Evolutionary conservation across 495 filamentous ascomycete species (phyloP).

Genomic region (Aspergillus avenaceus): DNA sequence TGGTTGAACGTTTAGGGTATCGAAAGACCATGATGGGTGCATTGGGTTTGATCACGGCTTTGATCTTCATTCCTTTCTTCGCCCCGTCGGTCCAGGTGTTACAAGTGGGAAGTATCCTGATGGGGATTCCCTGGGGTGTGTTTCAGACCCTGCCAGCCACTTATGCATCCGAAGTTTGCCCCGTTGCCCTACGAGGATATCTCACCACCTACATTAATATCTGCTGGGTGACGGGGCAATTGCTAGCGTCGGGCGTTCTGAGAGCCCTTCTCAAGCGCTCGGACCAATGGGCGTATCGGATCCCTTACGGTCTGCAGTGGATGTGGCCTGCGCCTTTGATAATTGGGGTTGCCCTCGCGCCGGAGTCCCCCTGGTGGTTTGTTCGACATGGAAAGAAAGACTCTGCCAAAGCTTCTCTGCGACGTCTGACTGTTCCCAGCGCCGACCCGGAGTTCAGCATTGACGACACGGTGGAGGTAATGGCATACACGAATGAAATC

Average conservation of each 20-base stretch:
- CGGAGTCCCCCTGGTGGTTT: slow-evolving; percentile 73
- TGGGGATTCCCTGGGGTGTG: slow-evolving; percentile 68
- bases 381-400: slow-evolving; percentile 58
- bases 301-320: slow-evolving; percentile 66
- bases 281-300: slow-evolving; percentile 55
- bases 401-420: slow-evolving; percentile 55
- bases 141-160: slow-evolving; percentile 66
- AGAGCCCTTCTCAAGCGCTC: slow-evolving; percentile 44
- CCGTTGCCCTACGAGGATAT: slow-evolving; percentile 60
- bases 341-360: slow-evolving; percentile 57
- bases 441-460: slow-evolving; percentile 51
- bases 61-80: slow-evolving; percentile 65
- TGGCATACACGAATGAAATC: slow-evolving; percentile 64
- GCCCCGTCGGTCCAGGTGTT: slow-evolving; percentile 56
- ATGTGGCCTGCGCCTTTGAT: slow-evolving; percentile 66
- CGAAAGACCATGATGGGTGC: slow-evolving; percentile 56
- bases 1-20: slow-evolving; percentile 63
- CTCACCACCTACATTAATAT: slow-evolving; percentile 68
- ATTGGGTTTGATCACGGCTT: slow-evolving; percentile 48
- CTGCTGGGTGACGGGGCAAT: slow-evolving; percentile 67
- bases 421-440: slow-evolving; percentile 48
- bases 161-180: slow-evolving; percentile 69
- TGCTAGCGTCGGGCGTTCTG: slow-evolving; percentile 62
- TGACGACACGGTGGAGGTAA: slow-evolving; percentile 66
- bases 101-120: slow-evolving; percentile 61